Base-by-base conservation (phyloP, 441 rosid genomes). In the Corymbia calophylla region DNA sequence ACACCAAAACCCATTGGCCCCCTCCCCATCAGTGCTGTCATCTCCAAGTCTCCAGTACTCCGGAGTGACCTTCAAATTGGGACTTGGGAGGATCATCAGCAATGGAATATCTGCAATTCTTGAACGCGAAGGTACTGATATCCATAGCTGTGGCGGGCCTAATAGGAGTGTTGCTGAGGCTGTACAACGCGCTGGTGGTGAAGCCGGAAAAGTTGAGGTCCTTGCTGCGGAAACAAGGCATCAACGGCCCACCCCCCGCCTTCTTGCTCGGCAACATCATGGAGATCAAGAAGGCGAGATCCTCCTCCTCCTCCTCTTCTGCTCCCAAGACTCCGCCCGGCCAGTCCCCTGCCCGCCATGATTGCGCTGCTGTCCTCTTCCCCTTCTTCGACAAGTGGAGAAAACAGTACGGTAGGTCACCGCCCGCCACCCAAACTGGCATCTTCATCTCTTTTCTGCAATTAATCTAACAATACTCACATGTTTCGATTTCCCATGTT, bases 321-420 rank as follows among this genome's bases (percentile, higher is more conserved):
- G 27, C 68, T 88, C 73, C 88, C 31, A 84, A 89, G 84, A 77
- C 82, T 44, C 53, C 13, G 16, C 14, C 62, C 11, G 68, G 87
- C 23, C 87, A 86, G 29, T 11, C 84, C 29, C 84, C 91, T 25
- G 48, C 77, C 73, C 70, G 62, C 88, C 95, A 94, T 90, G 90
- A 94, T 85, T 91, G 92, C 82, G 88, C 88, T 85, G 88, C 93
- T 39, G 32, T 53, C 48, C 91, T 94, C 86, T 94, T 93, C 86
- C 94, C 95, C n/a, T 93, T 91, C 86, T 89, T 93, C 68, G 89
- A 90, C 88, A 91, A 91, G n/a, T 94, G 96, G 96, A 94, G 88
- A 88, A 91, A 88, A 53, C 89, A 87, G 55, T 94, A 91, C 27
- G 95, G 95, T 94, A 92, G 35, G 10, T 16, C 56, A 7, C 54